Evolutionary conservation across 129 eudicot genomes (phyloP).

Genomic region (Mikania micrantha): DNA sequence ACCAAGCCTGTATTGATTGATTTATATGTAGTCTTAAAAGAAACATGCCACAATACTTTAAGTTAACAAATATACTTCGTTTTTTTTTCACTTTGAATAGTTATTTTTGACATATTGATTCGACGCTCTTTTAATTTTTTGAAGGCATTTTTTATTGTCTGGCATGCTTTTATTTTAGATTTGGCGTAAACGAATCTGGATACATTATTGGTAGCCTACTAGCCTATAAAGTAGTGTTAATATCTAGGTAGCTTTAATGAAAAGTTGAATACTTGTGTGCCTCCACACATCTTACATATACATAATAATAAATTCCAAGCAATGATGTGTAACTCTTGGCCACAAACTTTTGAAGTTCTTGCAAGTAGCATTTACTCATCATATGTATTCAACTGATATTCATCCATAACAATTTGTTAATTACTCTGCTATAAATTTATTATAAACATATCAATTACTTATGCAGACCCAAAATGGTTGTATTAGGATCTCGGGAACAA

Average conservation of each 20-base stretch:
- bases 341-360: neutral
- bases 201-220: neutral
- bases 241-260: neutral
- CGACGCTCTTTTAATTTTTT: neutral
- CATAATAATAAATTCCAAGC: neutral
- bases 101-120: neutral
- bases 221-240: neutral
- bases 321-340: neutral
- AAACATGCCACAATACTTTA: neutral
- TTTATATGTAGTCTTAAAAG: neutral
- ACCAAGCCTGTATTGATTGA: neutral
- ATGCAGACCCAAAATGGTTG: slow-evolving; percentile 97
- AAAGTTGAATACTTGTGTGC: neutral
- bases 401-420: slow-evolving; percentile 1
- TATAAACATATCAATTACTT: slow-evolving; percentile 9
- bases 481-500: slow-evolving; percentile 96
- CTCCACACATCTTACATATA: neutral
- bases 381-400: neutral
- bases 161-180: neutral
- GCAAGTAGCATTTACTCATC: neutral
- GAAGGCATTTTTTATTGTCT: neutral
- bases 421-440: slow-evolving; percentile 6
- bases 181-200: neutral
- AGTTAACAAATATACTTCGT: neutral
- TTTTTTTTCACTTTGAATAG: neutral